Evolutionary conservation across 2,329 filamentous ascomycete species (phyloP), one percentile per base, ranked within the genome.

Genomic region (Elsinoe australis): DNA sequence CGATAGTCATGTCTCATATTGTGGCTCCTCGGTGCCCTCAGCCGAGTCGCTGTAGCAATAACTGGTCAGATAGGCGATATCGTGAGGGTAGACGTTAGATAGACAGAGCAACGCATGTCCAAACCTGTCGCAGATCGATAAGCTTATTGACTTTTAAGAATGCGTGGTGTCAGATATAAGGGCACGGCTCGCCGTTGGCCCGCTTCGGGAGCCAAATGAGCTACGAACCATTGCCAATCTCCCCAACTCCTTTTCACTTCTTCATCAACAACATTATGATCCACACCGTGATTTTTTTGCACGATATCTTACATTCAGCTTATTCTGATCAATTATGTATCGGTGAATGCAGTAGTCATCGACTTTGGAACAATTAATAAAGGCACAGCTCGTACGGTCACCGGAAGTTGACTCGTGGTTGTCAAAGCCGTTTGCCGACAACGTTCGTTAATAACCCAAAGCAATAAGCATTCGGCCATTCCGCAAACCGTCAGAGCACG

Each of bases 371-470:
- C 29, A 12, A 32, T n/a, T n/a, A n/a, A n/a, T n/a, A n/a, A n/a
- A n/a, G n/a, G n/a, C n/a, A n/a, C n/a, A n/a, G n/a, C n/a, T n/a
- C n/a, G n/a, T n/a, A n/a, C n/a, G n/a, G n/a, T n/a, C n/a, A n/a
- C n/a, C n/a, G 39, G 39, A 32, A 12, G 31, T 21, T 24, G 14
- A 5, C 15, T 8, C 21, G 5, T 17, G 18, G 18, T 26, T 15
- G 17, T 39, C n/a, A 26, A 15, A 9, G 12, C 39, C 39, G 39
- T 44, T 44, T 10, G 8, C 24, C 17, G n/a, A 19, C 39, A 44
- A 44, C 39, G 39, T 17, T 32, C 39, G 31, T 29, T 44, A 44
- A 24, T 24, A 44, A 41, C 36, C 21, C 36, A 26, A 41, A 28
- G 28, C 36, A 41, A 26, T 22, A 41, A 41, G 36, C 36, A 14